A percentile compares a stretch with the other conserved stretches of the same genome.
These are phyloP conservation scores for Cardiospermum halicacabum DNA, from an alignment of 345 rosid species.

Conservation along the genomic window DNA sequence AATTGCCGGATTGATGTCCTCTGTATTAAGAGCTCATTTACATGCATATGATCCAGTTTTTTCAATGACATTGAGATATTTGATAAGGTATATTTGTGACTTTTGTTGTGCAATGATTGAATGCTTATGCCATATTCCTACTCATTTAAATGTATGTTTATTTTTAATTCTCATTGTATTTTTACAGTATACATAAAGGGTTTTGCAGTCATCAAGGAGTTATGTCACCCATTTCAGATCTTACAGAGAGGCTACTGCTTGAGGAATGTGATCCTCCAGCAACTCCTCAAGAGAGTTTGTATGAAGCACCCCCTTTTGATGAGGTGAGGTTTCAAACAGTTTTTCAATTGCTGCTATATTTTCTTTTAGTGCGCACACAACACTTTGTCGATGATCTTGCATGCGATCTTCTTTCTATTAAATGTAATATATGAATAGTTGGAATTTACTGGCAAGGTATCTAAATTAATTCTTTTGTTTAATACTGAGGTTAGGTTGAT, in stretches of 20 bases:
- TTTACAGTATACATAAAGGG: slow-evolving; percentile 76
- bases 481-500: slow-evolving; percentile 53
- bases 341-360: slow-evolving; percentile 1
- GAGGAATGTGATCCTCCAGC: slow-evolving; percentile 89
- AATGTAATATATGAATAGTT: slow-evolving; percentile 1
- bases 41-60: slow-evolving; percentile 84
- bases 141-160: neutral
- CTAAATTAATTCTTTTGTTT: neutral
- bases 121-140: neutral
- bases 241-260: slow-evolving; percentile 76
- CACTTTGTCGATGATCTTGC: slow-evolving; percentile 9
- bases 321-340: slow-evolving; percentile 47
- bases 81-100: slow-evolving; percentile 52
- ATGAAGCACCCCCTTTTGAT: slow-evolving; percentile 84
- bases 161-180: slow-evolving; percentile 14
- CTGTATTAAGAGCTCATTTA: slow-evolving; percentile 81
- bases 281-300: slow-evolving; percentile 59
- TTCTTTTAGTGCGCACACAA: slow-evolving; percentile 1
- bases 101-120: neutral
- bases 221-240: slow-evolving; percentile 78
- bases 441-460: neutral
- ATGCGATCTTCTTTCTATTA: neutral
- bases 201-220: slow-evolving; percentile 79
- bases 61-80: slow-evolving; percentile 79
- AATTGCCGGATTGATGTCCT: slow-evolving; percentile 85